These are phyloP conservation scores for Ceratobasidium papillatum DNA, from an alignment of 1,284 basidiomycete species.

Conservation along the genomic window DNA sequence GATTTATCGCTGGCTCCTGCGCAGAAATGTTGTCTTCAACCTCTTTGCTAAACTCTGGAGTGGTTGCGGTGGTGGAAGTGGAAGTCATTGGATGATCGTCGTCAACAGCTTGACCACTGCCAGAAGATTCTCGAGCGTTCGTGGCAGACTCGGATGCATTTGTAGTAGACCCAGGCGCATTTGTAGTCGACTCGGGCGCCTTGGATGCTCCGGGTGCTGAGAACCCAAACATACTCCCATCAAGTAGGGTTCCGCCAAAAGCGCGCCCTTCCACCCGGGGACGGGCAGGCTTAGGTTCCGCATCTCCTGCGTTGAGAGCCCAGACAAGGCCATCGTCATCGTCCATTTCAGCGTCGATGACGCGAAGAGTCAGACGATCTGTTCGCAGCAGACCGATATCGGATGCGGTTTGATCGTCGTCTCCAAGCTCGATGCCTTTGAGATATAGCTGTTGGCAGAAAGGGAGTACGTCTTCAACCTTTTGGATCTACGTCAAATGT, in stretches of 20 bases:
- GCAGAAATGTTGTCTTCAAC: background rate
- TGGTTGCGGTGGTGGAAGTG: background rate
- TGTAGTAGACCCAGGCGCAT: background rate
- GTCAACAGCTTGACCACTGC: background rate
- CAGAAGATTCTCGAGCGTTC: slow-evolving; percentile 1
- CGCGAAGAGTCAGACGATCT: slow-evolving; percentile 70
- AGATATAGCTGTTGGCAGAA: slow-evolving; percentile 77
- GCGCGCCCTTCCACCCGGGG: slow-evolving; percentile 63
- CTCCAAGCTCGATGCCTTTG: slow-evolving; percentile 67
- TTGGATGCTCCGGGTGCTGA: background rate
- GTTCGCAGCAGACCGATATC: slow-evolving; percentile 69
- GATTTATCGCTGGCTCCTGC: background rate
- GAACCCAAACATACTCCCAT: slow-evolving; percentile 50
- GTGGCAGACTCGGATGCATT: background rate
- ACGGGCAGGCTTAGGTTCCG: slow-evolving; percentile 51
- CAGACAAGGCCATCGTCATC: slow-evolving; percentile 65
- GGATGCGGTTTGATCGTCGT: slow-evolving; percentile 67
- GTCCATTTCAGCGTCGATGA: slow-evolving; percentile 52
- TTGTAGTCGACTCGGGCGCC: background rate
- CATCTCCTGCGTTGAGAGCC: slow-evolving; percentile 61
- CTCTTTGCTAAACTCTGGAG: background rate
- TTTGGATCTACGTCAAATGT: slow-evolving; percentile 58
- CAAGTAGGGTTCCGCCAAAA: slow-evolving; percentile 76
- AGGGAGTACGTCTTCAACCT: slow-evolving; percentile 68
- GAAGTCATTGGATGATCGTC: slow-evolving; percentile 3